Evolutionary conservation across 805 yeast genomes (phyloP), one percentile per base, ranked within the genome.

Genomic region (Lipomyces sp.): DNA sequence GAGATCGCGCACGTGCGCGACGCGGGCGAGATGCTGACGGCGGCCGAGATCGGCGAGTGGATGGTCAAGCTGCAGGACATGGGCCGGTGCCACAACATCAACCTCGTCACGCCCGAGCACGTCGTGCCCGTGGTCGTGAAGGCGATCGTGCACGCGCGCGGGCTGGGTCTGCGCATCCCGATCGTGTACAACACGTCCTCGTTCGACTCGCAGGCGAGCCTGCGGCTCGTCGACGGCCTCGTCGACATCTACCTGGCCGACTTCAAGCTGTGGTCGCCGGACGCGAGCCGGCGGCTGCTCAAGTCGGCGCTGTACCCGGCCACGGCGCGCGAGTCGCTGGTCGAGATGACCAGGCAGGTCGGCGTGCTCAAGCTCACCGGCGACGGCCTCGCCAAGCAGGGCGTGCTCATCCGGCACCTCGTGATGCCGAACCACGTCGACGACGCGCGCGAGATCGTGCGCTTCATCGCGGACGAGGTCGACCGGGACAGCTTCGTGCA

Each of bases 181-280:
- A 52, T 57, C 23, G 60, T 57, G 39, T 57, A 57, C 38, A 57
- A 55, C 29, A 57, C 60, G 22, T 55, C 61, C 19, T 58, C 61
- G 29, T 57, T 55, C 42, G 60, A 57, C 39, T 43, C 55, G 29
- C 21, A 26, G 33, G 58, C 51, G 38, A 49, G 58, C 34, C 45
- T 56, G 7, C 23, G 26, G 43, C 48, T 57, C 19, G 23, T 57
- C 44, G 58, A 57, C 35, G 59, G 59, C 16, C 43, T 57, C 11
- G 58, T 55, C 24, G 60, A 57, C 18, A 56, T 57, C 31, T 57
- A 57, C 34, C 51, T 57, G 38, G 60, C 61, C 11, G 60, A 57
- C 38, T 55, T 57, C 43, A 56, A 57, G 51, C 40, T 57, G 26
- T 49, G 58, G 58, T 23, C 33, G 6, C 60, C 58, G 4, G 51